Conservation (phyloP, 495 filamentous ascomycete species). For the Penicillium turbatum region DNA sequence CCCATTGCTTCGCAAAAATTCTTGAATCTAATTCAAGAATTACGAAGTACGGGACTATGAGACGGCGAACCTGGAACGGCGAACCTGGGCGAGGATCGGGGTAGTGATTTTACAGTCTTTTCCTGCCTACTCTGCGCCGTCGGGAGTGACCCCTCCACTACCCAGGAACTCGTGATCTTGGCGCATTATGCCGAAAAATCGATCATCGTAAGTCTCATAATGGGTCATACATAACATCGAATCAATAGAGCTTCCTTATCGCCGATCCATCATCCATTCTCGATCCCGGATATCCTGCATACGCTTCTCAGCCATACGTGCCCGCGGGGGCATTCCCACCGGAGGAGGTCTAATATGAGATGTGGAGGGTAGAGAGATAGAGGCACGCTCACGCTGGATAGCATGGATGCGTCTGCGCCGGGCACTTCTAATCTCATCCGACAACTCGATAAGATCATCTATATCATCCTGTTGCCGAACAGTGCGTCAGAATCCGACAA, state of each 20-base stretch:
- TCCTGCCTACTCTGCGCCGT: too few species aligned
- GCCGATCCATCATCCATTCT: slow-evolving; percentile 19
- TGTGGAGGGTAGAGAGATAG: slow-evolving; percentile 7
- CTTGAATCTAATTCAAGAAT: too few species aligned
- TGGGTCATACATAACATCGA: background rate
- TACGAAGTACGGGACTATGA: too few species aligned
- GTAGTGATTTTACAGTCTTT: too few species aligned
- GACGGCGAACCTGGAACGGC: too few species aligned
- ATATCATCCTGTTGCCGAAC: slow-evolving; percentile 70
- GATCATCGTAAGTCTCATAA: background rate
- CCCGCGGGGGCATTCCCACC: slow-evolving; percentile 13
- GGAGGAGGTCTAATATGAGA: background rate
- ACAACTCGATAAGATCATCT: slow-evolving; percentile 69
- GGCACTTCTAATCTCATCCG: slow-evolving; percentile 73
- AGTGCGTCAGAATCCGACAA: background rate
- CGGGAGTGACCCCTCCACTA: too few species aligned
- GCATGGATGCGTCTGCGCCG: slow-evolving; percentile 75
- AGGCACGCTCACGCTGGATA: slow-evolving; percentile 70
- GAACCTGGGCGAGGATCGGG: too few species aligned
- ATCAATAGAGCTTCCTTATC: background rate
- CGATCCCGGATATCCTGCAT: slow-evolving; percentile 18
- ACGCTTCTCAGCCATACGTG: slow-evolving; percentile 10
- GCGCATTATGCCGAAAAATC: background rate
- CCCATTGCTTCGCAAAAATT: too few species aligned
- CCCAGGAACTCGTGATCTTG: too few species aligned